Percentiles rank a stretch among this genome's conserved stretches.
Conservation (phyloP, 176 grass and related monocot species). For the Avena atlantica region DNA sequence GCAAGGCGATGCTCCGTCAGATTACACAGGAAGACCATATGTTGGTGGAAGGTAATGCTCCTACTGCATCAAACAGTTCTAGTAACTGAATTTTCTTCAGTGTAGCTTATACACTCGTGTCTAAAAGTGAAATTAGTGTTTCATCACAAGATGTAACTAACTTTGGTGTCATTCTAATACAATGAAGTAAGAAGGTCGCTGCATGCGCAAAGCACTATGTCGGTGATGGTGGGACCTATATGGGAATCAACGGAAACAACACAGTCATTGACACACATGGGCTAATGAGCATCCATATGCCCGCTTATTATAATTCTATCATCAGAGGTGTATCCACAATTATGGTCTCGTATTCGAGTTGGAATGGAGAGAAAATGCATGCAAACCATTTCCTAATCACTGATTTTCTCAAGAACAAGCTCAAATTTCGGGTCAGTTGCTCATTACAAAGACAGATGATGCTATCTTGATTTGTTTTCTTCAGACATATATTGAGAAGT, state of each 20-base stretch:
- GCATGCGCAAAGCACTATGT: slow-evolving; percentile 79
- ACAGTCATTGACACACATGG: slow-evolving; percentile 58
- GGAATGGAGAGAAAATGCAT: slow-evolving; percentile 87
- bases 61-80: neutral
- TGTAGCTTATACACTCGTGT: neutral
- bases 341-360: slow-evolving; percentile 80
- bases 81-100: slow-evolving; percentile 8
- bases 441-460: slow-evolving; percentile 7
- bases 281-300: slow-evolving; percentile 72
- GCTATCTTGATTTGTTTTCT: neutral
- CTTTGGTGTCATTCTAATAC: neutral
- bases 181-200: slow-evolving; percentile 67
- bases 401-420: slow-evolving; percentile 78
- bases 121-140: neutral
- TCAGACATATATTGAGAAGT: neutral
- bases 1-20: slow-evolving; percentile 62
- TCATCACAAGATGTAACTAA: neutral
- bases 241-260: slow-evolving; percentile 76
- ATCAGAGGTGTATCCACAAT: slow-evolving; percentile 76
- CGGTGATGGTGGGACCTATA: slow-evolving; percentile 71
- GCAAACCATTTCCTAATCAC: slow-evolving; percentile 69
- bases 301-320: slow-evolving; percentile 68
- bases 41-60: slow-evolving; percentile 62
- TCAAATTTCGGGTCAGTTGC: slow-evolving; percentile 68
- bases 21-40: slow-evolving; percentile 57